Percentiles rank a stretch among this genome's conserved stretches.
Evolutionary conservation across 805 yeast species (phyloP).

Genomic region (Millerozyma acaciae): DNA sequence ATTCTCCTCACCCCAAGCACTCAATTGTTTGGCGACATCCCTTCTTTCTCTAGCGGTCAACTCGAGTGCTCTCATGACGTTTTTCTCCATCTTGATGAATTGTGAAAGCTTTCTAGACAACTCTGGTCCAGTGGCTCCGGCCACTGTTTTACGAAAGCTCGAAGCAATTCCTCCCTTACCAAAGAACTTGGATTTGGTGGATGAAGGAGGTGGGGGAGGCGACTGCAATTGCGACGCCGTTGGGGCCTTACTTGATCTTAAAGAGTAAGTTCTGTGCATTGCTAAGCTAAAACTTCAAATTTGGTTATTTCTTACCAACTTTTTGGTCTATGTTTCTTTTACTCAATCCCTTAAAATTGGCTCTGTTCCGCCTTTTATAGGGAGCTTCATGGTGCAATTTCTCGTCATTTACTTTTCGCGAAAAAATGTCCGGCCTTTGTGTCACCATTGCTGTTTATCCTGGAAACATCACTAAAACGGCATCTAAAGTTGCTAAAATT

Average conservation of each 20-base stretch:
- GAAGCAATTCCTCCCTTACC: slow-evolving; percentile 72
- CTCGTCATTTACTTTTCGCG: too few species aligned
- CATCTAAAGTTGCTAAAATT: too few species aligned
- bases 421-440: too few species aligned
- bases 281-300: too few species aligned
- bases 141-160: slow-evolving; percentile 64
- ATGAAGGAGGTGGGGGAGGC: slow-evolving; percentile 93
- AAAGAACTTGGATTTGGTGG: slow-evolving; percentile 86
- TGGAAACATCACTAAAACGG: too few species aligned
- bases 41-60: slow-evolving; percentile 73
- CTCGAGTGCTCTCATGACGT: slow-evolving; percentile 75
- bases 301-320: too few species aligned
- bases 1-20: slow-evolving; percentile 83
- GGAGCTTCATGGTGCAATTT: too few species aligned
- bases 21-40: slow-evolving; percentile 77
- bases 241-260: slow-evolving; percentile 94
- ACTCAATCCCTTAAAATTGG: too few species aligned
- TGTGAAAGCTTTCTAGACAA: slow-evolving; percentile 69
- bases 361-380: too few species aligned
- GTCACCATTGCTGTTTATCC: too few species aligned
- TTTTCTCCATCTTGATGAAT: slow-evolving; percentile 77
- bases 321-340: too few species aligned
- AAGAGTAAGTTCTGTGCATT: slow-evolving; percentile 99
- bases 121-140: slow-evolving; percentile 80
- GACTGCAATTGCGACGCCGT: slow-evolving; percentile 92